These are phyloP conservation scores for Septoria petroselini DNA, from an alignment of 2,329 filamentous ascomycete species.

Conservation along the genomic window DNA sequence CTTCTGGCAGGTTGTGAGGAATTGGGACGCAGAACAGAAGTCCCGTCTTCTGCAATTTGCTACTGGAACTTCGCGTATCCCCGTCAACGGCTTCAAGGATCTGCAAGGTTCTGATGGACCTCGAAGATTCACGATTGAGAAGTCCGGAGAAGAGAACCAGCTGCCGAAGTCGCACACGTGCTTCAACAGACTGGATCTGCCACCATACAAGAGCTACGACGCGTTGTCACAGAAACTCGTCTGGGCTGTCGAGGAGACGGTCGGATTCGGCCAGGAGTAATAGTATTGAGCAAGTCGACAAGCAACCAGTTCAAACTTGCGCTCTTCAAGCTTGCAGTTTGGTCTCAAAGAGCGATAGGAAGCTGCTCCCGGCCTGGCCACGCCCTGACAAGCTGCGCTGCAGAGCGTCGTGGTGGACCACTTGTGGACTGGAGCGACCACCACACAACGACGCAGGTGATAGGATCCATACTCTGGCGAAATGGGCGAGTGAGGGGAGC, in stretches of 20 bases:
- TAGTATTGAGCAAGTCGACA: neutral
- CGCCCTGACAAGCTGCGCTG: neutral
- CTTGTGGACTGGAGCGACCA: too few species aligned
- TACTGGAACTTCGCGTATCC: slow-evolving; percentile 94
- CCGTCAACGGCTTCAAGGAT: slow-evolving; percentile 99
- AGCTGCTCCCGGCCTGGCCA: neutral
- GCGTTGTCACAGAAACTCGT: slow-evolving; percentile 84
- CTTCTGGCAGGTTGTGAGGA: slow-evolving; percentile 65
- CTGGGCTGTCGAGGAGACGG: slow-evolving; percentile 96
- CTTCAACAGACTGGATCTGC: slow-evolving; percentile 95
- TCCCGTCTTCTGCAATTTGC: slow-evolving; percentile 93
- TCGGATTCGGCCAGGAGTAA: slow-evolving; percentile 98
- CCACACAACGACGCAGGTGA: neutral
- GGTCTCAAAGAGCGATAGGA: neutral
- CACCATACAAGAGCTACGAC: slow-evolving; percentile 86
- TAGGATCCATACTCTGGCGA: neutral
- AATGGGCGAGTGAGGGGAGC: neutral
- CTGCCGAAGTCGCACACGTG: slow-evolving; percentile 97
- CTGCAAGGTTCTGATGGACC: slow-evolving; percentile 95
- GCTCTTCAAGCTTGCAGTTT: too few species aligned
- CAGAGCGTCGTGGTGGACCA: too few species aligned
- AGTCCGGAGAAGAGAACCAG: slow-evolving; percentile 85
- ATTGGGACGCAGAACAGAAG: slow-evolving; percentile 98
- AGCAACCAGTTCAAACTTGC: too few species aligned
- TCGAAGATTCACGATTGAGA: slow-evolving; percentile 94